phyloP scores from a whole-genome alignment of 805 yeast species.

The Ogataea haglerorum region DNA sequence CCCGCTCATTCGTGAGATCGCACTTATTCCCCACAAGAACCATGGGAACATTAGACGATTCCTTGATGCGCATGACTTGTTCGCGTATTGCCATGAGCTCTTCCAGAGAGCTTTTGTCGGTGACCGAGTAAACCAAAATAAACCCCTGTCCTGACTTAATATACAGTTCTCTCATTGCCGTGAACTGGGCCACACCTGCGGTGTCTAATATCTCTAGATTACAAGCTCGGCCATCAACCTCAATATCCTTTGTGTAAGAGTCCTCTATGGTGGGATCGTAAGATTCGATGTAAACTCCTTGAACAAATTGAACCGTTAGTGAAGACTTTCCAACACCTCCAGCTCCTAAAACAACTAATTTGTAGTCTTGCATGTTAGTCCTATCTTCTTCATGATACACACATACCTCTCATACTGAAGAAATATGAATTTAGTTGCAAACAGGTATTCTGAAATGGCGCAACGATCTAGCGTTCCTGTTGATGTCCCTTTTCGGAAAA shows the following conservation, averaged over 20 bases:
- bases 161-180: conserved; percentile 90
- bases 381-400: background rate
- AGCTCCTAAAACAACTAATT: conserved; percentile 88
- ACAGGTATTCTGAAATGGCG: too few species aligned
- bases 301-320: conserved; percentile 87
- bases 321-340: conserved; percentile 98
- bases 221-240: conserved; percentile 83
- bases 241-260: conserved; percentile 84
- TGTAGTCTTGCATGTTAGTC: conserved; percentile 53
- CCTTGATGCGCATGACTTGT: conserved; percentile 82
- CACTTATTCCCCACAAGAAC: conserved; percentile 90
- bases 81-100: conserved; percentile 78
- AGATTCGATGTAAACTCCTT: conserved; percentile 82
- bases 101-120: conserved; percentile 62
- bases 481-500: conserved; percentile 8
- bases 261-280: conserved; percentile 98
- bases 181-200: conserved; percentile 79
- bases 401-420: conserved; percentile 7
- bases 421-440: background rate
- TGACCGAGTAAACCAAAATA: conserved; percentile 54
- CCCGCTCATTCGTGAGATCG: conserved; percentile 73
- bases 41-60: conserved; percentile 74
- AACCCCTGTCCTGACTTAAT: conserved; percentile 84
- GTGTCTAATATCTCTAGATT: conserved; percentile 74
- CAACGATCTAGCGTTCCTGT: background rate